These are phyloP conservation scores for Tricholoma bakamatsutake DNA, from an alignment of 768 basidiomycete genomes.

Conservation along the genomic window DNA sequence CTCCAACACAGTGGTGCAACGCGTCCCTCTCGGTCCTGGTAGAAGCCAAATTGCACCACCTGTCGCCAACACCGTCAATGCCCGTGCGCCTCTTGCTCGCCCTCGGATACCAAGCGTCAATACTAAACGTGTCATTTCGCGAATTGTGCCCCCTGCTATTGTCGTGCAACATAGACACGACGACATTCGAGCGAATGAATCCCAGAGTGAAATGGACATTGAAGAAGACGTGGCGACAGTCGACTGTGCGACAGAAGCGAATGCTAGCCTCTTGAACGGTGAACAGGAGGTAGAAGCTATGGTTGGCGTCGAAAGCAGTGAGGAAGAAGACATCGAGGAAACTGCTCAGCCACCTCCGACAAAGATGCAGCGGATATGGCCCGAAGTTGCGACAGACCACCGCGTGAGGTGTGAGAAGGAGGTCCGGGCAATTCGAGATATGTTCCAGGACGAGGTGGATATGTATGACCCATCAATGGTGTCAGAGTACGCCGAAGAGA, in stretches of 20 bases:
- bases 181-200: constrained; percentile 28
- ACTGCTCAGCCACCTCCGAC: constrained; percentile 21
- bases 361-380: constrained; percentile 58
- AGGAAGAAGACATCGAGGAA: constrained; percentile 33
- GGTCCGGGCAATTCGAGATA: constrained; percentile 64
- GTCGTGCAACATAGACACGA: constrained; percentile 31
- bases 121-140: constrained; percentile 32
- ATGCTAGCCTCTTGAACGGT: constrained; percentile 33
- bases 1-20: constrained; percentile 57
- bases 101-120: constrained; percentile 23
- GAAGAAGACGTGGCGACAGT: constrained; percentile 39
- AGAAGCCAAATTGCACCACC: constrained; percentile 40
- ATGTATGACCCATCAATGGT: constrained; percentile 91
- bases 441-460: constrained; percentile 64
- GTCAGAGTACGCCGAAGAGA: constrained; percentile 97
- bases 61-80: constrained; percentile 34
- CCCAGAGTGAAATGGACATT: constrained; percentile 58
- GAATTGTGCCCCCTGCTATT: constrained; percentile 38
- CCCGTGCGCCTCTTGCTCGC: constrained; percentile 29
- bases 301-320: constrained; percentile 47
- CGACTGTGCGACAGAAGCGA: constrained; percentile 34
- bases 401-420: constrained; percentile 53
- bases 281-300: constrained; percentile 63
- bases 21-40: constrained; percentile 61
- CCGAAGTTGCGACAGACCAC: constrained; percentile 62